Evolutionary conservation across 2,329 filamentous ascomycete genomes (phyloP).

Genomic region (Plenodomus lindquistii): DNA sequence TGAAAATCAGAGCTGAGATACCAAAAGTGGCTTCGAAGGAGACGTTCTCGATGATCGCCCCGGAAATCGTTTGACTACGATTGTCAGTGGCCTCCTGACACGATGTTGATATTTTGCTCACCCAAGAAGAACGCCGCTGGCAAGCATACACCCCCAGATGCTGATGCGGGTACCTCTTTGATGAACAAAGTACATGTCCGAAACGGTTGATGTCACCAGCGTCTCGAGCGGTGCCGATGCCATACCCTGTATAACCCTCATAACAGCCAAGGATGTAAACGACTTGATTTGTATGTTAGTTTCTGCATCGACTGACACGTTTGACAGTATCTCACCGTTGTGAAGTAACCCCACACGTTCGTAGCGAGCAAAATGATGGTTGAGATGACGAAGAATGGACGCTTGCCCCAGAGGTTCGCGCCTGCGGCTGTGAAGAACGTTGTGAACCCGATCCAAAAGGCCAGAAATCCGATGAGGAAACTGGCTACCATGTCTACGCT

Average conservation of each 20-base stretch:
- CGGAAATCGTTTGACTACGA: conserved; percentile 50
- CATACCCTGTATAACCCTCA: conserved; percentile 82
- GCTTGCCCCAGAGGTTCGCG: conserved; percentile 45
- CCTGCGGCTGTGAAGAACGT: conserved; percentile 50
- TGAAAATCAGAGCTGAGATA: conserved; percentile 50
- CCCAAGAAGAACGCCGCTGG: conserved; percentile 45
- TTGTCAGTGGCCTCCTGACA: neutral
- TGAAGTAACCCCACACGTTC: conserved; percentile 48
- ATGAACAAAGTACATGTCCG: conserved; percentile 89
- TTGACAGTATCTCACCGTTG: conserved; percentile 18
- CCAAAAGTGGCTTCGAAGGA: conserved; percentile 50
- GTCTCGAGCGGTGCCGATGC: conserved; percentile 88
- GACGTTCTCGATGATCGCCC: conserved; percentile 46
- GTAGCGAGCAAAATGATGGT: conserved; percentile 41
- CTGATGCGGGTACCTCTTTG: conserved; percentile 86
- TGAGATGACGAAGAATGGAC: conserved; percentile 45
- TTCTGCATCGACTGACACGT: neutral
- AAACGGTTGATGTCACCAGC: conserved; percentile 84
- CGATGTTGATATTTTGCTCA: conserved; percentile 13
- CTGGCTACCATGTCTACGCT: conserved; percentile 45
- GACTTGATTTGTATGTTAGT: conserved; percentile 22
- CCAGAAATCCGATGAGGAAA: conserved; percentile 44
- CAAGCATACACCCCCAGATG: conserved; percentile 54
- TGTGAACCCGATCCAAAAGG: conserved; percentile 45
- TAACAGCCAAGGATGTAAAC: conserved; percentile 44